Base-by-base conservation (phyloP, 441 rosid species). In the Populus hybrid region DNA sequence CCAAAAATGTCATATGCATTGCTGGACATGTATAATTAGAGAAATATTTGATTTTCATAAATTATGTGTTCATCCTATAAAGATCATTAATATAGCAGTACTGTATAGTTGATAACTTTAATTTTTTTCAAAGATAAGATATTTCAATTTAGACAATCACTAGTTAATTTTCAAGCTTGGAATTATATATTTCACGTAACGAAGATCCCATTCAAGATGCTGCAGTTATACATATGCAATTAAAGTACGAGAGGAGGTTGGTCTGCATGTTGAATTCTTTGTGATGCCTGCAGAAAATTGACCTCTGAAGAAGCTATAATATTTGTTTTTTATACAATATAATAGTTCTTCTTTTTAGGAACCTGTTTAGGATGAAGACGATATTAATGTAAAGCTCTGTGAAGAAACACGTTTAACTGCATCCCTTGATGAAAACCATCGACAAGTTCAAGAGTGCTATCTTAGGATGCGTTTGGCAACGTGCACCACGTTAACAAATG, bases 231-330 rank as follows among this genome's bases (percentile, higher is more conserved):
- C 88, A 82, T 83, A 98, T 28, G 3, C 29, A 28, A 28, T 28
- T 28, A 28, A 91, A 90, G 89, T 92, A 80, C 88, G 98, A 85
- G 87, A 86, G 86, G 86, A 77, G 64, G 88, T 95, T 33, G 99
- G 99, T n/a, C 50, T 61, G 71, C 82, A 88, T 59, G 86, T 87
- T 84, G 88, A 90, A 84, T 90, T 95, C 81, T 97, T 97, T 76
- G 98, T 81, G 73, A 95, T 87, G 99, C 97, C 78, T 92, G 91
- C 59, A 85, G 94, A 81, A 91, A 87, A 56, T 95, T 98, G 98
- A 87, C 86, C 42, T 93, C 88, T 80, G 88, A 93, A 80, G 89
- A 92, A 80, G 99, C 99, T 77, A 80, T 86, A 29, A 24, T 69
- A 10, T 8, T 36, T 11, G 2, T 71, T 23, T 73, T 38, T 28